These are phyloP conservation scores for Canna indica DNA, from an alignment of 176 grass and related monocot genomes.

Conservation along the genomic window DNA sequence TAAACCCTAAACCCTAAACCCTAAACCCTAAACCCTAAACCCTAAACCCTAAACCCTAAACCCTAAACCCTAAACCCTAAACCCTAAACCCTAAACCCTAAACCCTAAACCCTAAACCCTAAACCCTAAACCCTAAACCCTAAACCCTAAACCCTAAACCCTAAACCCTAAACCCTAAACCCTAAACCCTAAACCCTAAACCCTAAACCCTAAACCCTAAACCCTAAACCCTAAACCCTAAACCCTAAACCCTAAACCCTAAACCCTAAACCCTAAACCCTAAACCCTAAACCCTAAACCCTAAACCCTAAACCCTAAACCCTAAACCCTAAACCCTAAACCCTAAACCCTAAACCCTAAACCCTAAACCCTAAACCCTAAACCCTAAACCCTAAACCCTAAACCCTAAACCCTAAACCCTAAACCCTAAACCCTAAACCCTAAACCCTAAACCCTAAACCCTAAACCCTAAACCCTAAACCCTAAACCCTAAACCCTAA, in stretches of 20 bases:
- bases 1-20: slow-evolving; percentile 6
- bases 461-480: slow-evolving; percentile 20
- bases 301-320: slow-evolving; percentile 20
- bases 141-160: slow-evolving; percentile 2
- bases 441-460: slow-evolving; percentile 21
- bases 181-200: slow-evolving; percentile 7
- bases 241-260: not conserved
- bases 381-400: slow-evolving; percentile 18
- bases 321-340: slow-evolving; percentile 19
- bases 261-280: slow-evolving; percentile 12
- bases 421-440: slow-evolving; percentile 14
- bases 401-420: slow-evolving; percentile 17
- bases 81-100: slow-evolving; percentile 7
- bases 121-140: slow-evolving; percentile 7
- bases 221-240: slow-evolving; percentile 5
- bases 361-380: not conserved
- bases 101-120: slow-evolving; percentile 7
- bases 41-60: slow-evolving; percentile 23
- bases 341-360: slow-evolving; percentile 6
- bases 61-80: slow-evolving; percentile 23
- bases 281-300: slow-evolving; percentile 18
- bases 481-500: slow-evolving; percentile 20
- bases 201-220: not conserved
- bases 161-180: not conserved
- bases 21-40: slow-evolving; percentile 13